Percentiles rank a stretch among this genome's conserved stretches.
Conservation (phyloP, 1,284 basidiomycete species). For the Phlebopus sp. region DNA sequence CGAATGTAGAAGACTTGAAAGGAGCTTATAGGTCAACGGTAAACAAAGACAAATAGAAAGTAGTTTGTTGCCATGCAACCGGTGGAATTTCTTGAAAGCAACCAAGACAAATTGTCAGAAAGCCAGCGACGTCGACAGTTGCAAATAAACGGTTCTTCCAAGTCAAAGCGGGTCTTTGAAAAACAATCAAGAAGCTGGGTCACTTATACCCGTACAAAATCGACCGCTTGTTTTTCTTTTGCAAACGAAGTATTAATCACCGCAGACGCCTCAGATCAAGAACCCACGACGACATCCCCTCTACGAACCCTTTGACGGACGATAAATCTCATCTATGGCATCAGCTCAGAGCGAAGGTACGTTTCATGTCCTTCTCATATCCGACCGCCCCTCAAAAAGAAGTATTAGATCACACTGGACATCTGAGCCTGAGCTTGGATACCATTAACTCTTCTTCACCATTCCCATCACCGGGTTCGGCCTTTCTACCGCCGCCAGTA, state of each 20-base stretch:
- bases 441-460: conserved; percentile 49
- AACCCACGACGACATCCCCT: not conserved
- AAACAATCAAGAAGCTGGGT: not conserved
- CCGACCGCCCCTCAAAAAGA: not conserved
- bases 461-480: conserved; percentile 65
- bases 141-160: not conserved
- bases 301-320: no score
- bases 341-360: conserved; percentile 7
- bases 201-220: not conserved
- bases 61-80: conserved; percentile 10
- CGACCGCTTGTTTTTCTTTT: not conserved
- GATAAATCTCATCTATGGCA: conserved; percentile 3
- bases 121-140: no score
- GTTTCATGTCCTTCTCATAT: not conserved
- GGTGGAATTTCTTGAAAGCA: conserved; percentile 8
- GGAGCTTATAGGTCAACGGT: conserved; percentile 1
- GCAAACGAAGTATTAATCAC: not conserved
- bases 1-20: no score
- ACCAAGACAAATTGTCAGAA: not conserved
- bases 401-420: conserved; percentile 4
- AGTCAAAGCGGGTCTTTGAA: conserved; percentile 7
- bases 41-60: conserved; percentile 21
- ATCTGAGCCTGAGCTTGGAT: conserved; percentile 28
- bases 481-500: conserved; percentile 63
- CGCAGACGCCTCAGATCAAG: conserved; percentile 1